Conservation (phyloP, 73 alveolate genomes). For the Tetrahymena thermophila region DNA sequence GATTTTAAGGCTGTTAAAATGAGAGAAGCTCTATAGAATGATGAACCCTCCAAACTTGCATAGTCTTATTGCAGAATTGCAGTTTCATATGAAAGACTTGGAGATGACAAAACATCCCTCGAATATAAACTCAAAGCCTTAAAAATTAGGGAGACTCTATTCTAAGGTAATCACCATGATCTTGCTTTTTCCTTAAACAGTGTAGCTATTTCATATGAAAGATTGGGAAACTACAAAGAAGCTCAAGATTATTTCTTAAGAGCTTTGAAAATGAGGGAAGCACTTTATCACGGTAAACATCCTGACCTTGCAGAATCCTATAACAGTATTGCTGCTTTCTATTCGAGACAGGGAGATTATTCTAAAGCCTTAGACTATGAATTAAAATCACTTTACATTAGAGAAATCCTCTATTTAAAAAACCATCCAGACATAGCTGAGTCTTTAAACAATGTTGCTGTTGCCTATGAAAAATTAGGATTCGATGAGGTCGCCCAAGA, state of each 20-base stretch:
- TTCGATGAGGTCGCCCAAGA: not conserved
- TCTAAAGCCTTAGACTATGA: not conserved
- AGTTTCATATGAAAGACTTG: not conserved
- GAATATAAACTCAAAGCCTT: not conserved
- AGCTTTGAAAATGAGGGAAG: not conserved
- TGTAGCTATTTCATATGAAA: not conserved
- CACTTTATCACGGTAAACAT: not conserved
- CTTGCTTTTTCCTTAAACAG: not conserved
- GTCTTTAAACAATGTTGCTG: not conserved
- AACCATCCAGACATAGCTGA: not conserved
- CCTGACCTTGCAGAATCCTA: not conserved
- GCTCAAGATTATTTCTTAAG: not conserved
- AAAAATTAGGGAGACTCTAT: not conserved
- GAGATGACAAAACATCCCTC: not conserved
- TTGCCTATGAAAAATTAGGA: not conserved
- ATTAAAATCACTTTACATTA: not conserved
- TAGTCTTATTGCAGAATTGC: not conserved
- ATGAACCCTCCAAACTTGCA: not conserved
- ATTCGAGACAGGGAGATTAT: not conserved
- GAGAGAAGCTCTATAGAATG: not conserved
- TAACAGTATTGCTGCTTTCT: not conserved
- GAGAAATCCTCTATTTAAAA: not conserved
- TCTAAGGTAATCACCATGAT: not conserved
- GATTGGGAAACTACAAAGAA: not conserved
- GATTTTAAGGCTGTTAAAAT: not conserved